Evolutionary conservation across 805 yeast species (phyloP), one percentile per base, ranked within the genome.

Genomic region (Cyberlindnera japonica): DNA sequence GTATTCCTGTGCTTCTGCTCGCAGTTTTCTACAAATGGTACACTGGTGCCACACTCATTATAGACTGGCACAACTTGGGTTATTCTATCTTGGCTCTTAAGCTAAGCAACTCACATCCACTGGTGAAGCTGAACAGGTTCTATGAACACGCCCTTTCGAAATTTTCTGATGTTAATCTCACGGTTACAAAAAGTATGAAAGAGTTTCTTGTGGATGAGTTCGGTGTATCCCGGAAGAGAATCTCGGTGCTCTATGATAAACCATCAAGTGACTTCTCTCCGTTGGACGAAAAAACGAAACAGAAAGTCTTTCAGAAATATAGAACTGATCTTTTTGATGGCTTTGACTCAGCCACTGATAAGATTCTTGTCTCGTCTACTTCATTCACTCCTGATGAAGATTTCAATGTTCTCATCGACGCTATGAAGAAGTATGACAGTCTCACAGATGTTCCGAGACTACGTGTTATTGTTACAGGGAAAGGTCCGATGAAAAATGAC

Each of bases 341-440:
- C 14, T 66, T 66, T 35, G 61, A 68, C 45, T 45, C 60, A 6
- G 39, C 49, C 0, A 58, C 49, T 4, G 84, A 81, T 54, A 79
- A 79, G 48, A 68, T 91, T n/a, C 50, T 93, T 12, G 77, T 91
- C 4, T 81, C 91, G 1, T 83, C 97, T 0, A 91, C 99, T 0
- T 88, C 96, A 1, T 93, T 89, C 59, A 91, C 99, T 0, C 93
- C 95, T 1, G 99, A 93, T 61, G 99, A 93, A 61, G 95, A 93
- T 58, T 78, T 93, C 40, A 66, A 66, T 18, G 62, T 85, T 26
- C 63, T 93, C 14, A 64, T 91, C 14, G 77, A 79, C 10, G 88
- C 95, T 0, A 65, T 93, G 40, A 71, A 72, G 37, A 48, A 62
- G 17, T 81, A 87, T 48, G 50, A 49, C 9, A 48, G 52, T 11